Conservation (phyloP, 495 filamentous ascomycete genomes). For the Poronia punctata region DNA sequence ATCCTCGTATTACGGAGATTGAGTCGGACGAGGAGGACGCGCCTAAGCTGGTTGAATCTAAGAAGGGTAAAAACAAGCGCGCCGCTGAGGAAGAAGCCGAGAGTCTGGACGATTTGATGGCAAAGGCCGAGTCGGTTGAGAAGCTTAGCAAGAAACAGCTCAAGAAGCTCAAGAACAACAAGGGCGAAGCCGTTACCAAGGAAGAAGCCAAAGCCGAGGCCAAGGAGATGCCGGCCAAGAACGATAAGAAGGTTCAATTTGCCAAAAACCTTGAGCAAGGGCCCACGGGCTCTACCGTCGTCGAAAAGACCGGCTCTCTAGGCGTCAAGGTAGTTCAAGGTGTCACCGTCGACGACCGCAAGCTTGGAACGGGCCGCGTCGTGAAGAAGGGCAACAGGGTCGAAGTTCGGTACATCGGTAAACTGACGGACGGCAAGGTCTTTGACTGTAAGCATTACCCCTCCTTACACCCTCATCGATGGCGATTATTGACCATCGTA, state of each 20-base stretch:
- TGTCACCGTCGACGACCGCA: conserved; percentile 91
- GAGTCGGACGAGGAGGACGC: conserved; percentile 72
- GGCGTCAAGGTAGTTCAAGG: conserved; percentile 74
- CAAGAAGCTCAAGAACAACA: conserved; percentile 98
- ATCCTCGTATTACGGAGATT: conserved; percentile 77
- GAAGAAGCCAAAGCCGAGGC: conserved; percentile 48
- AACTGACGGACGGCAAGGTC: conserved; percentile 82
- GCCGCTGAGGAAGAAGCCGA: conserved; percentile 61
- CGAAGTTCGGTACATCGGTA: conserved; percentile 95
- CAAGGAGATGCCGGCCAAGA: conserved; percentile 48
- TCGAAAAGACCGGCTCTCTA: conserved; percentile 40
- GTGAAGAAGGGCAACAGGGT: conserved; percentile 83
- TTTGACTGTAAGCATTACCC: conserved; percentile 69
- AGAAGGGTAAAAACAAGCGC: conserved; percentile 84
- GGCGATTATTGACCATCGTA: conserved; percentile 24
- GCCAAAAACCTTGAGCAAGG: conserved; percentile 97
- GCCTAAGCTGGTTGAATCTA: conserved; percentile 64
- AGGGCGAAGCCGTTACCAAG: conserved; percentile 69
- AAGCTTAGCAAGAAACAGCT: conserved; percentile 92
- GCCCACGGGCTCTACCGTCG: conserved; percentile 59
- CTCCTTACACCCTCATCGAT: neutral
- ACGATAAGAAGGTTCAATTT: conserved; percentile 96
- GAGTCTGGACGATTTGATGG: conserved; percentile 71
- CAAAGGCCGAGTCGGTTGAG: conserved; percentile 40
- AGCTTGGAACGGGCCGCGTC: conserved; percentile 70